Evolutionary conservation across 345 rosid species (phyloP).

Genomic region (Leavenworthia alabamica): DNA sequence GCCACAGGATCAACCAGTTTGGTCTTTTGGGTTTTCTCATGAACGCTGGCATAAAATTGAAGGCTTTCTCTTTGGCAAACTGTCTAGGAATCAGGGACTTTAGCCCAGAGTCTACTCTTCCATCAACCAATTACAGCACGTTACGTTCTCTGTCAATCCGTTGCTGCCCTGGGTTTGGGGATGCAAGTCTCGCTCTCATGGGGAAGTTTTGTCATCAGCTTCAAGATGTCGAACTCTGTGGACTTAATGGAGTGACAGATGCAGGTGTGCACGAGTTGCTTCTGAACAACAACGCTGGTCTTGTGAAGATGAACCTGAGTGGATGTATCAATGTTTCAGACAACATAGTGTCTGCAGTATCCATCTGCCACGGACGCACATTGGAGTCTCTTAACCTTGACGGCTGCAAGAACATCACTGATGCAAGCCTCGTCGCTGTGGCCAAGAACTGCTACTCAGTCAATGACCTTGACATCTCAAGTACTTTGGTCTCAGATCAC

Average conservation of each 20-base stretch:
- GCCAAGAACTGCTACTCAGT: constrained; percentile 66
- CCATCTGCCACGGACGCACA: constrained; percentile 60
- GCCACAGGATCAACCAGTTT: constrained; percentile 86
- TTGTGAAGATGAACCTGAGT: constrained; percentile 64
- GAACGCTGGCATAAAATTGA: constrained; percentile 53
- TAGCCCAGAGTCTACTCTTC: constrained; percentile 33
- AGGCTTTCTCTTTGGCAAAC: constrained; percentile 53
- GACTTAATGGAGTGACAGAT: constrained; percentile 65
- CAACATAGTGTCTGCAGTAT: constrained; percentile 44
- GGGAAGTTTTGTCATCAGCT: constrained; percentile 71
- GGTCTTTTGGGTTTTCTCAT: constrained; percentile 67
- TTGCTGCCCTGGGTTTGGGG: constrained; percentile 84
- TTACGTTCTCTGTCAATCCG: constrained; percentile 51
- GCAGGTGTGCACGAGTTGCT: constrained; percentile 59
- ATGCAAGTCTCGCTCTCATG: constrained; percentile 52
- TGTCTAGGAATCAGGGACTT: constrained; percentile 68
- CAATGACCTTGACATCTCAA: constrained; percentile 68
- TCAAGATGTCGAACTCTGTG: constrained; percentile 58
- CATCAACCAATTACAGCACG: constrained; percentile 46
- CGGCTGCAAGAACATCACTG: constrained; percentile 72
- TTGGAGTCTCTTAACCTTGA: constrained; percentile 73
- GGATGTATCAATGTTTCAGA: constrained; percentile 71
- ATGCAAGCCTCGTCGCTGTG: constrained; percentile 52
- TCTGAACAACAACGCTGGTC: constrained; percentile 51
- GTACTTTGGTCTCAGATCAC: constrained; percentile 54